Base-by-base conservation (phyloP, 305 asterid genomes). In the Solanum hybrid region DNA sequence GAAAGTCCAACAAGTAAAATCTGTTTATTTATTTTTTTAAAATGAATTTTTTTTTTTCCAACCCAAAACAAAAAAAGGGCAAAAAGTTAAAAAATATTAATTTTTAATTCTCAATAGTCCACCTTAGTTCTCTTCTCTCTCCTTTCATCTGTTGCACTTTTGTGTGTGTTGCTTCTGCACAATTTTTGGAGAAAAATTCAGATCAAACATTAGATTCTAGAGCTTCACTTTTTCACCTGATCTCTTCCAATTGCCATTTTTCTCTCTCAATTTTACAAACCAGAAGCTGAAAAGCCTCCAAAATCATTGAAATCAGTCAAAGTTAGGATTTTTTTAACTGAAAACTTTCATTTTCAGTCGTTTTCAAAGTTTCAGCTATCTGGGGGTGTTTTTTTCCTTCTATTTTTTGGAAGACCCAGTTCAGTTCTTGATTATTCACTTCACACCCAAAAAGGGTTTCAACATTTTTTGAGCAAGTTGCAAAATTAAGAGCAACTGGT, bases 131-230 rank as follows among this genome's bases (percentile, higher is more conserved):
- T 38, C n/a, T 36, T 78, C 84, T 78, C 66, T 82, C 87, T 82
- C 73, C 29, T 81, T 45, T 84, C 75, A 10, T 31, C 42, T 29
- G 27, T 84, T 15, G 42, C 77, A 32, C 77, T 60, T 85, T 85
- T 85, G 51, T 80, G 35, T 85, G 76, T n/a, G 77, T 85, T 60
- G 45, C 77, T 85, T 84, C 87, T 51, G 22, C 87, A 84, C 72
- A 51, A 42, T 76, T 76, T 27, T 40, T 29, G 40, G 26, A 85
- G 60, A 29, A 8, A 31, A 29, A 45, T 4, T 60, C 34, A 85
- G 88, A 85, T 85, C 88, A 85, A 85, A 56, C 77, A 35, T 85
- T 85, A 60, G 51, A 85, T 85, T 60, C 88, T 85, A 32, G 10
- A 60, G 13, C 88, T 60, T 85, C 51, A 22, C 51, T 56, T 85